Conservation (phyloP, 1,284 basidiomycete genomes). For the Pterulicium gracile region DNA sequence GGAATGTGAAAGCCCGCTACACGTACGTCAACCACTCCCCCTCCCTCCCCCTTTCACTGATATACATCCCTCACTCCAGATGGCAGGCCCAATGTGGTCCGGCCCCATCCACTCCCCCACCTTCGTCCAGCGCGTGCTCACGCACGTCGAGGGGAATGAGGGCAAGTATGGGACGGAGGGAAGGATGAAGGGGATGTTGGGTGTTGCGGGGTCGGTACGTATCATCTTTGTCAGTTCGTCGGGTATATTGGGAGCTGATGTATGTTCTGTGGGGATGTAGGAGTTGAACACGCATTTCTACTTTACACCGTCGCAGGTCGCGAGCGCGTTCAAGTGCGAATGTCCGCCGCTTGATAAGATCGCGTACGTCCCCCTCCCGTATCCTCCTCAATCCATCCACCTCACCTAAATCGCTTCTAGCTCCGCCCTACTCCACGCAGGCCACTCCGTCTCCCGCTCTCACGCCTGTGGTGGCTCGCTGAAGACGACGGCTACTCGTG, state of each 20-base stretch:
- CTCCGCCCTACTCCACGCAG: slow-evolving; percentile 83
- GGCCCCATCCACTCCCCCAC: slow-evolving; percentile 73
- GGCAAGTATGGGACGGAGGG: slow-evolving; percentile 68
- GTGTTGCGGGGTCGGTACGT: slow-evolving; percentile 75
- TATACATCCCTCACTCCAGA: too few species aligned
- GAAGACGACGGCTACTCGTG: slow-evolving; percentile 77
- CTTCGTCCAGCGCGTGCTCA: slow-evolving; percentile 72
- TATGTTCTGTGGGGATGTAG: too few species aligned
- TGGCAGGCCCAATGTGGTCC: slow-evolving; percentile 96
- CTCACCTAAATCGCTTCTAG: slow-evolving; percentile 22
- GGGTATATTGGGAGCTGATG: too few species aligned
- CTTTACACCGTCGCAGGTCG: slow-evolving; percentile 80
- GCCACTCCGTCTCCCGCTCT: slow-evolving; percentile 79
- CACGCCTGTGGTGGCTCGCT: slow-evolving; percentile 85
- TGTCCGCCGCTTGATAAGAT: slow-evolving; percentile 70
- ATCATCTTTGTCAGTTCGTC: slow-evolving; percentile 1
- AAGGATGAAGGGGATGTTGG: slow-evolving; percentile 94
- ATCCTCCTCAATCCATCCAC: background rate
- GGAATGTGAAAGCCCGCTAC: too few species aligned
- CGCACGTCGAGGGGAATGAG: slow-evolving; percentile 55
- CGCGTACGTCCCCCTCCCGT: slow-evolving; percentile 40
- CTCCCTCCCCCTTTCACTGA: background rate
- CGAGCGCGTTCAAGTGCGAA: slow-evolving; percentile 74
- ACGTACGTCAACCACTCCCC: too few species aligned
- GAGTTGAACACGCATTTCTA: slow-evolving; percentile 81